Conservation (phyloP, 2,329 filamentous ascomycete species). For the Xylariaceae sp. region DNA sequence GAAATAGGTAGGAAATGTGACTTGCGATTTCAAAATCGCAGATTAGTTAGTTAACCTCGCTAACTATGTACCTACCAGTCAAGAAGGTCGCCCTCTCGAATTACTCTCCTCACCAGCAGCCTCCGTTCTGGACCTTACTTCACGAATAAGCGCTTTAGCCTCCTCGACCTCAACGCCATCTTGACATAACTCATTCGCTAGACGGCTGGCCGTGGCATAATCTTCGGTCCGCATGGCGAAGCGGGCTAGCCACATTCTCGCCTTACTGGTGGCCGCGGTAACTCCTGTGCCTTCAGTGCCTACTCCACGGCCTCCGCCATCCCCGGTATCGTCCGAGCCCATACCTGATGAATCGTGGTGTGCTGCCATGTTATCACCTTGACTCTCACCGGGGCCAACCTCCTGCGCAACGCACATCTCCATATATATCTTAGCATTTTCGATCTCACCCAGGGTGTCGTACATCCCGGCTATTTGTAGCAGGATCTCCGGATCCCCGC, state of each 20-base stretch:
- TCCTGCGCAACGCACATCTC: conserved; percentile 92
- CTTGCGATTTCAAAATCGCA: background rate
- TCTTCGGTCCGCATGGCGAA: conserved; percentile 73
- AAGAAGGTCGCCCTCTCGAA: conserved; percentile 2
- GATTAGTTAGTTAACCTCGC: background rate
- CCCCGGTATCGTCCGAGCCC: conserved; percentile 36
- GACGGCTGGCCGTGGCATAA: conserved; percentile 66
- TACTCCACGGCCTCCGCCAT: conserved; percentile 28
- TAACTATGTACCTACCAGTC: background rate
- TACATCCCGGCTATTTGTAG: conserved; percentile 88
- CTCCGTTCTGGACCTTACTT: conserved; percentile 73
- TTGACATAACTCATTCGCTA: conserved; percentile 88
- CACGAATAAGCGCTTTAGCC: conserved; percentile 84
- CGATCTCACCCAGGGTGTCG: conserved; percentile 69
- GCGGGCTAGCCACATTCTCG: conserved; percentile 86
- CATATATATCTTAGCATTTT: conserved; percentile 89
- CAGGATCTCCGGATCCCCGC: conserved; percentile 76
- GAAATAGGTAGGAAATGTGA: background rate
- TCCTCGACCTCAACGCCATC: conserved; percentile 96
- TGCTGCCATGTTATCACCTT: conserved; percentile 48
- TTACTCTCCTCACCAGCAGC: conserved; percentile 18
- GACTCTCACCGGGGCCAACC: conserved; percentile 52
- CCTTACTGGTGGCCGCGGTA: conserved; percentile 85
- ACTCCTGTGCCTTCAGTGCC: conserved; percentile 63
- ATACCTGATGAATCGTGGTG: conserved; percentile 48